phyloP scores from a whole-genome alignment of 139 green algal species.

The Penium margaritaceum region DNA sequence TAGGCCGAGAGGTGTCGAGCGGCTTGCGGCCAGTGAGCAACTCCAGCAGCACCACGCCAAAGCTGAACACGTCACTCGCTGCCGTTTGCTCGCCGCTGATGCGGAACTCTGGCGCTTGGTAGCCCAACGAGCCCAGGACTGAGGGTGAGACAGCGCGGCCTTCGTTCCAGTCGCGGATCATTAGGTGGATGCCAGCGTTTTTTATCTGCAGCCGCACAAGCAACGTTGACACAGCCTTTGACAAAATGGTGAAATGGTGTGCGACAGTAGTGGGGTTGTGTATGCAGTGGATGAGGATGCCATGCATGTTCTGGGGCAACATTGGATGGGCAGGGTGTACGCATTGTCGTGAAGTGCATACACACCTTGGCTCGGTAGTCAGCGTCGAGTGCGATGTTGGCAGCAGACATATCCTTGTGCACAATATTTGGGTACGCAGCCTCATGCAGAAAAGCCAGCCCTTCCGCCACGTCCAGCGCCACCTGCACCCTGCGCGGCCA shows the following conservation, averaged over 20 bases:
- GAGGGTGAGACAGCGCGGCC: not conserved
- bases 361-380: constrained; percentile 17
- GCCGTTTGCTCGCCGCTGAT: not conserved
- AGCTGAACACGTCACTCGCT: constrained; percentile 29
- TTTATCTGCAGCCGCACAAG: constrained; percentile 14
- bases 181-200: constrained; percentile 9
- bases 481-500: constrained; percentile 32
- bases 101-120: constrained; percentile 20
- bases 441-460: constrained; percentile 66
- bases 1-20: constrained; percentile 20
- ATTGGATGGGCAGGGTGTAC: not conserved
- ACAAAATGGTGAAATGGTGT: not conserved
- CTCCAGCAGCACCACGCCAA: constrained; percentile 39
- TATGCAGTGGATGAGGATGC: not conserved
- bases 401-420: constrained; percentile 71
- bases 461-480: constrained; percentile 26
- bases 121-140: constrained; percentile 3
- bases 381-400: constrained; percentile 63
- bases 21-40: constrained; percentile 37
- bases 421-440: constrained; percentile 60
- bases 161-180: not conserved
- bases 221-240: not conserved
- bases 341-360: not conserved
- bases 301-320: not conserved
- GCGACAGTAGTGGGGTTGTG: not conserved